Base-by-base conservation (phyloP, 441 rosid genomes). In the Kokia cookei region DNA sequence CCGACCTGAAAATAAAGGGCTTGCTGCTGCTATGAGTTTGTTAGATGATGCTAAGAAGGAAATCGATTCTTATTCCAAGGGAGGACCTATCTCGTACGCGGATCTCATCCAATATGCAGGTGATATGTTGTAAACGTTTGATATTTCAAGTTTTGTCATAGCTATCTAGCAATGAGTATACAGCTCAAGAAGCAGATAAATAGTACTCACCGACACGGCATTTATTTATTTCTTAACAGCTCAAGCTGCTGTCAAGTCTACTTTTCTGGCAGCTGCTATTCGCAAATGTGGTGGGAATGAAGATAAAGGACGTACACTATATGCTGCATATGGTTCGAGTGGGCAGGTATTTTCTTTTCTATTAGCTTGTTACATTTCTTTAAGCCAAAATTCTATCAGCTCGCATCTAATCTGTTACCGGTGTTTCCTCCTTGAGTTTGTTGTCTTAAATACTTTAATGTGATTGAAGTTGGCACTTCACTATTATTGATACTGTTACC, bases 221-320 rank as follows among this genome's bases (percentile, higher is more conserved):
- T 42, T 73, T 43, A 17, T 53, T 64, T 55, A 27, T 47, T 58
- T 43, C 79, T 1, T 78, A 37, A 50, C 73, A 92, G 97, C 90
- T 37, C 96, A 94, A 86, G 58, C 92, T 76, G 97, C 97, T 1
- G 24, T 80, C 3, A 94, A 94, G 92, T 65, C 88, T 54, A 91
- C 95, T 13, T 92, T 92, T 85, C 85, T 91, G 45, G 93, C 90
- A 51, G 81, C 98, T 9, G 97, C 97, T 13, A 91, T 92, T 65
- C 88, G 92, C 19, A 91, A 92, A 77, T 91, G 97, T 75, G 98
- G 97, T 78, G 97, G 97, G 65, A 94, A 94, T 67, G 95, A 87
- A 82, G 94, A 91, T 80, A 94, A 91, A 77, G 97, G 98, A 37
- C 43, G 32, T 17, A 72, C 82, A 82, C 76, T 94, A 40, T 94